These are phyloP conservation scores for Iberis pinnata DNA, from an alignment of 345 rosid species.

Conservation along the genomic window DNA sequence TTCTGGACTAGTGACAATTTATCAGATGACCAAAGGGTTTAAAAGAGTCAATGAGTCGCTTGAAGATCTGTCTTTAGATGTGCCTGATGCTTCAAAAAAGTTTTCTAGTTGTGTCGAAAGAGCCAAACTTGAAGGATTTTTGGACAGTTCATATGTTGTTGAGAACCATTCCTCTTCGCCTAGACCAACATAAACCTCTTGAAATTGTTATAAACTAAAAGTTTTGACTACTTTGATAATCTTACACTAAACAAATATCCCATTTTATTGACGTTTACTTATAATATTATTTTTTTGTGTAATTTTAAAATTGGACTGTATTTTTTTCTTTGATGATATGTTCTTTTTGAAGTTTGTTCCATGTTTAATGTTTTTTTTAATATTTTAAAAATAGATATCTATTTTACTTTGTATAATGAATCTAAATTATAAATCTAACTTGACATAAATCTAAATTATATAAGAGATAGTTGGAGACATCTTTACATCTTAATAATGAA, in stretches of 20 bases:
- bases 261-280: constrained; percentile 14
- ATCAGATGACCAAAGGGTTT: constrained; percentile 80
- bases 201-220: constrained; percentile 1
- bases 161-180: constrained; percentile 34
- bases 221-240: constrained; percentile 14
- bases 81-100: constrained; percentile 64
- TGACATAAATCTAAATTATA: too few species aligned
- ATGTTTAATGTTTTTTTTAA: not conserved
- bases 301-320: not conserved
- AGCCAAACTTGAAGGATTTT: constrained; percentile 64
- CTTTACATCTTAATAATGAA: too few species aligned
- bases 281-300: not conserved
- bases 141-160: constrained; percentile 51
- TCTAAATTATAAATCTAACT: too few species aligned
- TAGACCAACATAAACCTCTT: constrained; percentile 12
- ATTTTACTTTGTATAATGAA: too few species aligned
- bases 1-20: constrained; percentile 60
- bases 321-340: not conserved
- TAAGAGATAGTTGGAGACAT: too few species aligned
- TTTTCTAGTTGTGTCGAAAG: constrained; percentile 42
- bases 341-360: not conserved
- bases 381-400: too few species aligned
- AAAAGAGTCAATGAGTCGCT: constrained; percentile 55
- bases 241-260: constrained; percentile 16
- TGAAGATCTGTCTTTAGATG: constrained; percentile 74